Percentiles rank a stretch among this genome's conserved stretches.
Conservation (phyloP, 768 basidiomycete genomes). For the Hericium erinaceus region DNA sequence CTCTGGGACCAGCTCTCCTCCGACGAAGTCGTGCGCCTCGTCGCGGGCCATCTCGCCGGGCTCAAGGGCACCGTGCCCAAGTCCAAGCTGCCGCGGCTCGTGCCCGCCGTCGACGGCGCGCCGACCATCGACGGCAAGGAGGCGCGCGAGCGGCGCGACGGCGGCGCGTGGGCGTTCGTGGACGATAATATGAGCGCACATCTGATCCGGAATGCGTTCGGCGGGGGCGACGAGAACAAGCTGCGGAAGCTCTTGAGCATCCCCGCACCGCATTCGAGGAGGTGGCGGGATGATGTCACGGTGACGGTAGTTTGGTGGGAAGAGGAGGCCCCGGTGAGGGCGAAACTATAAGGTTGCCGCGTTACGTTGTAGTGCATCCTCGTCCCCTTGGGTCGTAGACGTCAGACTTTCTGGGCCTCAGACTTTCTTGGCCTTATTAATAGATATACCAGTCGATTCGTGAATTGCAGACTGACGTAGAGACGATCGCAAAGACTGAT, state of each 20-base stretch:
- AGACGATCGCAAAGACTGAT: neutral
- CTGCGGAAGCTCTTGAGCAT: slow-evolving; percentile 68
- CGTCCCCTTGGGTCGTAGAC: too few relatives aligned
- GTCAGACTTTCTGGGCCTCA: too few relatives aligned
- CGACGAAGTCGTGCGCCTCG: slow-evolving; percentile 79
- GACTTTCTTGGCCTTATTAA: too few relatives aligned
- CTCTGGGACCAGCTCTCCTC: slow-evolving; percentile 48
- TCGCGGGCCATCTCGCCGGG: slow-evolving; percentile 72
- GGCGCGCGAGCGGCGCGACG: slow-evolving; percentile 24
- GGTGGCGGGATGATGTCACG: slow-evolving; percentile 77
- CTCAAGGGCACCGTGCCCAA: slow-evolving; percentile 58
- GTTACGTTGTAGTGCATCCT: too few relatives aligned
- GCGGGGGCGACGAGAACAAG: slow-evolving; percentile 58
- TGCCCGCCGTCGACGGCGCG: slow-evolving; percentile 46
- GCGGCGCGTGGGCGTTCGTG: slow-evolving; percentile 66
- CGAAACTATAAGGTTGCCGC: slow-evolving; percentile 36
- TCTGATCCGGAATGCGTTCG: slow-evolving; percentile 85
- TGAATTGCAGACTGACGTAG: neutral
- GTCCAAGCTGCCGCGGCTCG: slow-evolving; percentile 40
- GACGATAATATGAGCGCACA: slow-evolving; percentile 77
- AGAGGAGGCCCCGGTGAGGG: slow-evolving; percentile 37
- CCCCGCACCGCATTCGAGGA: slow-evolving; percentile 67
- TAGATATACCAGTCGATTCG: neutral
- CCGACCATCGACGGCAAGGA: slow-evolving; percentile 58
- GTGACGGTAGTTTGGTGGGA: slow-evolving; percentile 86